Evolutionary conservation across 23 red algal genomes (phyloP).

Genomic region (Chondrus crispus): DNA sequence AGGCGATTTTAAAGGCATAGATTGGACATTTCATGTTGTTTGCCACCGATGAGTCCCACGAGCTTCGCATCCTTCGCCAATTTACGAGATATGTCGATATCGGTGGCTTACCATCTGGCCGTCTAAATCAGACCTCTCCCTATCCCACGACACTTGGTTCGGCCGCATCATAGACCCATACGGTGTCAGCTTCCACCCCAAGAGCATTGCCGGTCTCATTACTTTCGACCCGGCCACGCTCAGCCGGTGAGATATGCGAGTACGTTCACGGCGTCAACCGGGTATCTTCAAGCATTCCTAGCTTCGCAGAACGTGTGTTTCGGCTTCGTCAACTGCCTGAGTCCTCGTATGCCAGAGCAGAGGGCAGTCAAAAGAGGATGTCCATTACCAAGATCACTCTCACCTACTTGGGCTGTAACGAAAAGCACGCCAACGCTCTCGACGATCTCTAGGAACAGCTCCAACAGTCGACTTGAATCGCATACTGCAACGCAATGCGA

Average conservation of each 20-base stretch:
- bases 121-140: background rate
- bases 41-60: background rate
- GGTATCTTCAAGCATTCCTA: background rate
- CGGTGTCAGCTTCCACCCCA: conserved; percentile 12
- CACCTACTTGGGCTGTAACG: background rate
- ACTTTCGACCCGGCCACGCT: background rate
- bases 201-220: background rate
- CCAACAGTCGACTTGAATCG: background rate
- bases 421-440: background rate
- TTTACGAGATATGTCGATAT: conserved; percentile 7
- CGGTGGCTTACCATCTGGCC: background rate
- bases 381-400: background rate
- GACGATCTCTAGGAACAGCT: background rate
- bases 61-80: background rate
- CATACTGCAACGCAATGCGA: background rate
- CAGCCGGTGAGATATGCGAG: background rate
- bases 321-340: background rate
- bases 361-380: background rate
- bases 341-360: background rate
- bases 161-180: conserved; percentile 10
- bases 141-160: background rate
- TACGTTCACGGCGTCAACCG: background rate
- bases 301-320: background rate
- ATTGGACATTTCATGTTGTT: conserved; percentile 25
- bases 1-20: background rate